Percentiles rank a stretch among this genome's conserved stretches.
These are phyloP conservation scores for Penicillium flavigenum DNA, from an alignment of 495 filamentous ascomycete genomes.

Conservation along the genomic window DNA sequence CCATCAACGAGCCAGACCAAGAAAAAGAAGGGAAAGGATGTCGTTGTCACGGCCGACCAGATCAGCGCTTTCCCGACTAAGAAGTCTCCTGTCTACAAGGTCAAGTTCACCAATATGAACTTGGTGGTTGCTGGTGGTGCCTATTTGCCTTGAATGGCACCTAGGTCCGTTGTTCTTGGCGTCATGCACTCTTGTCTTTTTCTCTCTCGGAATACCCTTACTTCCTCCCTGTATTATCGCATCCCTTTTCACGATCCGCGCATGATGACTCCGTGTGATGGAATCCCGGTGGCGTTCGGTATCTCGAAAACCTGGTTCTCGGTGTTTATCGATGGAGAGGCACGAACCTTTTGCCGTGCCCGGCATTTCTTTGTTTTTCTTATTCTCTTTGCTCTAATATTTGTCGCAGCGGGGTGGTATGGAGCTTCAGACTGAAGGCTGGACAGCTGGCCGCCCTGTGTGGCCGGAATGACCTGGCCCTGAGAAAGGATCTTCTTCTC, in stretches of 20 bases:
- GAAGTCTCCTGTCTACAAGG: slow-evolving; percentile 92
- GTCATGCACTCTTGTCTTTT: slow-evolving; percentile 1
- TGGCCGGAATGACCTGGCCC: background rate
- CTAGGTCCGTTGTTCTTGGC: background rate
- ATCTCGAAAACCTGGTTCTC: slow-evolving; percentile 5
- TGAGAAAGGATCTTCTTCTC: background rate
- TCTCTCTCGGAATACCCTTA: slow-evolving; percentile 31
- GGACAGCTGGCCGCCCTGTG: background rate
- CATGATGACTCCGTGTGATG: slow-evolving; percentile 7
- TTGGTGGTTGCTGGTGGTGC: slow-evolving; percentile 83
- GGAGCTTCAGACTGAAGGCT: background rate
- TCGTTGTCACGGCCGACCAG: slow-evolving; percentile 86
- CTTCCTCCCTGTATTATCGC: slow-evolving; percentile 15
- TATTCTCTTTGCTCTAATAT: background rate
- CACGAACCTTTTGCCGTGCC: background rate
- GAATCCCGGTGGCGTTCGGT: slow-evolving; percentile 13
- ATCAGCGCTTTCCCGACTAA: slow-evolving; percentile 92
- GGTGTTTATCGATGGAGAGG: slow-evolving; percentile 8
- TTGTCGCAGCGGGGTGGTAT: background rate
- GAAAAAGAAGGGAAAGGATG: slow-evolving; percentile 82
- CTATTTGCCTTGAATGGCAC: slow-evolving; percentile 56
- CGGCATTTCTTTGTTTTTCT: background rate
- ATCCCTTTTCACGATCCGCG: slow-evolving; percentile 9
- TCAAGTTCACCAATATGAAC: slow-evolving; percentile 91
- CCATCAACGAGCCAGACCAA: slow-evolving; percentile 40